Evolutionary conservation across 495 filamentous ascomycete genomes (phyloP).

Genomic region (Apiosordaria backusii): DNA sequence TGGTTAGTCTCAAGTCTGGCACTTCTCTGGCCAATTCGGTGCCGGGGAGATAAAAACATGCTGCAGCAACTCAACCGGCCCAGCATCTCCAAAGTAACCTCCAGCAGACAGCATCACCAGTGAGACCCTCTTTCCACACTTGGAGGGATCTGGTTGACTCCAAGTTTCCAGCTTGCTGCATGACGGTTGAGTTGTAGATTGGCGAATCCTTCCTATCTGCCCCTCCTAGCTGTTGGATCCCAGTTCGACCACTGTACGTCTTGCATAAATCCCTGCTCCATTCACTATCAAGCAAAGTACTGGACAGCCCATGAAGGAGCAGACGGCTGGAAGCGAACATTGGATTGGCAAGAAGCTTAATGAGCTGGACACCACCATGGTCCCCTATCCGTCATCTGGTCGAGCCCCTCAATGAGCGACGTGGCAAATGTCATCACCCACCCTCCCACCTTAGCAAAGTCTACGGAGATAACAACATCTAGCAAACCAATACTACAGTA

Average conservation of each 20-base stretch:
- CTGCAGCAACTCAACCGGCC: constrained; percentile 1
- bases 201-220: not conserved
- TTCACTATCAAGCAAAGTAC: no score
- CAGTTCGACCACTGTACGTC: not conserved
- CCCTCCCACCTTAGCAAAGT: not conserved
- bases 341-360: not conserved
- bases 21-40: constrained; percentile 15
- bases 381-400: not conserved
- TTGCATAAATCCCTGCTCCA: not conserved
- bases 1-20: not conserved
- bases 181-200: not conserved
- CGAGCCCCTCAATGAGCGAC: not conserved
- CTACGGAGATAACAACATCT: not conserved
- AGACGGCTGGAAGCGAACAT: no score
- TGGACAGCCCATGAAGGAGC: no score
- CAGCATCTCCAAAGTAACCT: not conserved
- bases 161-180: not conserved
- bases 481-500: no score
- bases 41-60: constrained; percentile 14
- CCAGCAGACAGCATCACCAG: not conserved
- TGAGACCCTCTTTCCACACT: not conserved
- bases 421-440: not conserved
- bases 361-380: not conserved
- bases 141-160: constrained; percentile 1
- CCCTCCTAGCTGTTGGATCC: no score